Evolutionary conservation across 2,329 filamentous ascomycete genomes (phyloP), one percentile per base, ranked within the genome.

Genomic region (Meredithiella fracta): DNA sequence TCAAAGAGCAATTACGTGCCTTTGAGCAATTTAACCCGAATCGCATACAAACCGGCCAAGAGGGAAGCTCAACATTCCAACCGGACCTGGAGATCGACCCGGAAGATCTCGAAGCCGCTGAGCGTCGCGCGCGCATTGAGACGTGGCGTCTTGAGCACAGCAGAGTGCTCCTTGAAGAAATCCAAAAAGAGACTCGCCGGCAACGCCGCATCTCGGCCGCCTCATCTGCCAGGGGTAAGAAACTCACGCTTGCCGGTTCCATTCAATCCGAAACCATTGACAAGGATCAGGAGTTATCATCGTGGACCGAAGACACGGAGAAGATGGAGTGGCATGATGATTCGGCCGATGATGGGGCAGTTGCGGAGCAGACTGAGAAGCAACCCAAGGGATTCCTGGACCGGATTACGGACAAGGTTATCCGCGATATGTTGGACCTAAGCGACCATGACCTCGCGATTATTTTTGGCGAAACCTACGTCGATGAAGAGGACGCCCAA

Each of bases 141-240:
- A 78, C 80, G 53, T 98, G 92, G 92, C 79, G 90, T 56, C 70
- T 94, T 64, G 91, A 97, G 64, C 90, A 98, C 66, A 95, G 89
- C 67, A 79, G 80, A 58, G 80, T 87, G 9, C 72, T 98, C 26
- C 67, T 96, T 34, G 86, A 94, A 56, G 88, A 96, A 68, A 90
- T 97, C 51, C 86, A 94, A 67, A 83, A 80, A 60, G 88, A 95
- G 68, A 94, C 89, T 56, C 72, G 74, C 60, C 76, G 85, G 58
- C 53, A 58, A 52, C 78, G 85, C 58, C 75, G 82, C 31, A 77
- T 79, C 66, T 83, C 79, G 6, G 72, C 80, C 62, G 72, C 72
- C 47, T 79, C 76, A 59, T 26, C 62, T 62, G 51, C 59, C 65
- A 63, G 34, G 26, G 47, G 29, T 17, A 56, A 56, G 29, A 54